Conservation (phyloP, 352 stramenopile species). For the Globisporangium canariense region DNA sequence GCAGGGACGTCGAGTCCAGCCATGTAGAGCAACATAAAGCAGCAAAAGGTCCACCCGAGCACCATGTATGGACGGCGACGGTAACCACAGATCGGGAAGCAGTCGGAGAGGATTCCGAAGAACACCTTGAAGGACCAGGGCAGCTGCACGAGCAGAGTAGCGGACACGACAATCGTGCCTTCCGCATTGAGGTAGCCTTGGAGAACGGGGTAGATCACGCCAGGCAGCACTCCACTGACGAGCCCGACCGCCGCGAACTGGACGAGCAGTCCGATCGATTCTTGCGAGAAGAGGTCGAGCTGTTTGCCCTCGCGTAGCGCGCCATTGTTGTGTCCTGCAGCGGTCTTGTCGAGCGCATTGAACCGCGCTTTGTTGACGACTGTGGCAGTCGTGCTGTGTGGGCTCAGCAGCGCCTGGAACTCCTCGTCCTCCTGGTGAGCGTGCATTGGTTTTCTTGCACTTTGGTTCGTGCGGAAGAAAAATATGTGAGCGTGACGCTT, state of each 20-base stretch:
- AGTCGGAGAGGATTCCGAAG: slow-evolving; percentile 55
- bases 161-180: slow-evolving; percentile 49
- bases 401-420: slow-evolving; percentile 10
- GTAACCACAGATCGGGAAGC: slow-evolving; percentile 52
- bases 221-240: slow-evolving; percentile 38
- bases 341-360: neutral
- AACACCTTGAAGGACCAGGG: slow-evolving; percentile 67
- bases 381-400: neutral
- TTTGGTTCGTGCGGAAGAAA: neutral
- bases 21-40: slow-evolving; percentile 50
- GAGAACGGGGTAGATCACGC: slow-evolving; percentile 53
- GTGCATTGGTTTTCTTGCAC: slow-evolving; percentile 7
- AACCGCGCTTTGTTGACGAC: neutral
- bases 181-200: slow-evolving; percentile 55
- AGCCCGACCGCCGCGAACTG: slow-evolving; percentile 60
- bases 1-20: slow-evolving; percentile 25
- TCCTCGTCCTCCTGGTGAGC: slow-evolving; percentile 10
- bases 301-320: slow-evolving; percentile 29
- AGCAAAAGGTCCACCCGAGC: slow-evolving; percentile 47
- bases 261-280: slow-evolving; percentile 34
- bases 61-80: slow-evolving; percentile 59
- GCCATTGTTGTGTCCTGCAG: slow-evolving; percentile 20
- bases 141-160: slow-evolving; percentile 43
- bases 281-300: slow-evolving; percentile 26
- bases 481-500: slow-evolving; percentile 4